phyloP scores from a whole-genome alignment of 129 eudicot genomes.

The Arctium lappa region DNA sequence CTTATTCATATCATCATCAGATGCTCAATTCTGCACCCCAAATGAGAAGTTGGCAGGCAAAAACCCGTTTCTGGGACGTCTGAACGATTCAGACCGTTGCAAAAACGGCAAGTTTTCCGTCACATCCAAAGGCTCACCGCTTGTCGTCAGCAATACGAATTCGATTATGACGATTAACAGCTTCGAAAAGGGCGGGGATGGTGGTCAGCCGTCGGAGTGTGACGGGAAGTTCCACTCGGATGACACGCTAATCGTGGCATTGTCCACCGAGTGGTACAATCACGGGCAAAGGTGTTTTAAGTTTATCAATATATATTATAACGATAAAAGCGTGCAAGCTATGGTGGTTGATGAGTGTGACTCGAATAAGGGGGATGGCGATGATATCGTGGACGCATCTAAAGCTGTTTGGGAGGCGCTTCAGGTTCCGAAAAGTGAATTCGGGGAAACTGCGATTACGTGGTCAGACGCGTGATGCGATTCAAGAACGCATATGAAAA shows the following conservation, averaged over 20 bases:
- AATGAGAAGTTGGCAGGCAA: neutral
- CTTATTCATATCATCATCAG: neutral
- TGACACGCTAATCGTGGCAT: conserved; percentile 36
- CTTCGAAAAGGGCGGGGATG: conserved; percentile 40
- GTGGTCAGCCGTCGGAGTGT: conserved; percentile 49
- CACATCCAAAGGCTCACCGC: conserved; percentile 23
- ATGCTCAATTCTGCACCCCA: neutral
- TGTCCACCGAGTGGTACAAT: conserved; percentile 45
- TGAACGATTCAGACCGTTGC: conserved; percentile 17
- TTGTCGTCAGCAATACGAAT: neutral
- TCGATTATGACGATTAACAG: conserved; percentile 42
- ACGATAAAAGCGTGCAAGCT: conserved; percentile 38
- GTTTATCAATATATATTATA: conserved; percentile 27
- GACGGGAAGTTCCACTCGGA: conserved; percentile 37
- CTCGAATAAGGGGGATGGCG: conserved; percentile 35
- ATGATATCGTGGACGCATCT: conserved; percentile 50
- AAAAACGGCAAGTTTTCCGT: conserved; percentile 1
- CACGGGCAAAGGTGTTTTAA: conserved; percentile 33
- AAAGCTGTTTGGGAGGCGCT: conserved; percentile 58
- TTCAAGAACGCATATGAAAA: neutral
- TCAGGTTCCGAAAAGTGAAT: conserved; percentile 29
- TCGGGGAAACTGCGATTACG: conserved; percentile 38
- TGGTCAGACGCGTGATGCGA: conserved; percentile 40
- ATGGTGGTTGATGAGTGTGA: conserved; percentile 60
- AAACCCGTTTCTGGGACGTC: neutral